Evolutionary conservation across 768 basidiomycete species (phyloP).

Genomic region (Udeniomyces megalosporus): DNA sequence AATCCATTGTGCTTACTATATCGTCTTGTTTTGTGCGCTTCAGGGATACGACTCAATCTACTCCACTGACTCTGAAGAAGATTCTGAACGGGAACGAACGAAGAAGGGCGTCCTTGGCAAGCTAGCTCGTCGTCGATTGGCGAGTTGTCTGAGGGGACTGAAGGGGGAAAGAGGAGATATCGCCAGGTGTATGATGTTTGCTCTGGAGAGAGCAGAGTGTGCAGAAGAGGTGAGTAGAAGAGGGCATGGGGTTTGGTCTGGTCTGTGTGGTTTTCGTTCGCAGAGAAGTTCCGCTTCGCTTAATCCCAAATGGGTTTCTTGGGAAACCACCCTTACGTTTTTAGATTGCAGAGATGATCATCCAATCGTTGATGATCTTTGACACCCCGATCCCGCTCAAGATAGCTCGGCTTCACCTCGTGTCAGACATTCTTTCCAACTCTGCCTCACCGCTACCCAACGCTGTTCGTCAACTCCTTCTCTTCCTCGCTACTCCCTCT

Average conservation of each 20-base stretch:
- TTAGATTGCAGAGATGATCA: constrained; percentile 86
- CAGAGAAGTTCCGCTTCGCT: too few relatives aligned
- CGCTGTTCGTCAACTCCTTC: background rate
- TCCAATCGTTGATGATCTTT: constrained; percentile 72
- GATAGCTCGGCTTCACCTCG: constrained; percentile 80
- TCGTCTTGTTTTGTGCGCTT: constrained; percentile 1
- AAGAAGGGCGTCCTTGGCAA: constrained; percentile 63
- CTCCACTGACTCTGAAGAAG: constrained; percentile 86
- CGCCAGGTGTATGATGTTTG: constrained; percentile 92
- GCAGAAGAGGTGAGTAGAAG: constrained; percentile 58
- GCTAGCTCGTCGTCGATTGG: constrained; percentile 66
- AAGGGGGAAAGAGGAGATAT: constrained; percentile 77
- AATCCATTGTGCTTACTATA: too few relatives aligned
- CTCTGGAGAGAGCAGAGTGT: constrained; percentile 88
- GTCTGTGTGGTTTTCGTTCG: background rate
- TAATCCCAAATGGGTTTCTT: background rate
- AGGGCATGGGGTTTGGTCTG: background rate
- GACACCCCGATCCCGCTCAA: constrained; percentile 96
- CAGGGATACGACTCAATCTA: constrained; percentile 77
- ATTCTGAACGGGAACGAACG: constrained; percentile 67
- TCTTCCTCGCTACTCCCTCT: background rate
- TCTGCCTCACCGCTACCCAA: constrained; percentile 33
- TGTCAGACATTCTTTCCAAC: constrained; percentile 96
- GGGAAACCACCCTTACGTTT: background rate
- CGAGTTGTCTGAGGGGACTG: constrained; percentile 73